Percentiles rank a stretch among this genome's conserved stretches.
phyloP scores from a whole-genome alignment of 306 rosid genomes.

The Benincasa hispida region DNA sequence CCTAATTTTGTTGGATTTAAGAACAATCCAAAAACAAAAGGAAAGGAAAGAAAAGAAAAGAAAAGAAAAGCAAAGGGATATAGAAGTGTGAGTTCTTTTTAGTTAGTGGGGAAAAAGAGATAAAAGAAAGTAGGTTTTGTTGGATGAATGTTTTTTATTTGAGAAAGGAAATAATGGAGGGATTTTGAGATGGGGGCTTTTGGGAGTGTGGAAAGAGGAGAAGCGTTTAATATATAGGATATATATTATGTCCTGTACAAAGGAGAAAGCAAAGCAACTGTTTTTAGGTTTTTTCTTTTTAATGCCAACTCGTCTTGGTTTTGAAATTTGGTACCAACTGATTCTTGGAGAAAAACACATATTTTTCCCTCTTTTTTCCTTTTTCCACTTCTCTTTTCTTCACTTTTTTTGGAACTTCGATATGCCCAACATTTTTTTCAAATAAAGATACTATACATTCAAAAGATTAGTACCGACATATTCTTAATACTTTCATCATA shows the following conservation, averaged over 20 bases:
- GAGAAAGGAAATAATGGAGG: background rate
- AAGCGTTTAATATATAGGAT: background rate
- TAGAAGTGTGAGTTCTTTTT: conserved; percentile 44
- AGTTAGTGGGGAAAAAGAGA: conserved; percentile 46
- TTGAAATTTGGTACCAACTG: conserved; percentile 3
- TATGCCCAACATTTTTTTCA: no score
- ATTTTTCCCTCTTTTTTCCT: background rate
- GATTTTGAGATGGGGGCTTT: background rate
- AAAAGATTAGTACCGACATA: no score
- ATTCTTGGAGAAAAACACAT: background rate
- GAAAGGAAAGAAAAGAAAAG: conserved; percentile 6
- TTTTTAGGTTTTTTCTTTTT: background rate
- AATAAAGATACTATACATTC: no score
- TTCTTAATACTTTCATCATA: no score
- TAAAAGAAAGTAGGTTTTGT: conserved; percentile 45
- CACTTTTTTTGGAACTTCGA: background rate
- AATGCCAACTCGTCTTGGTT: background rate
- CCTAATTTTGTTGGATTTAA: conserved; percentile 29
- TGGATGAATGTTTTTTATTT: background rate
- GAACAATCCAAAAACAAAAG: conserved; percentile 57
- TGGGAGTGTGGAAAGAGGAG: background rate
- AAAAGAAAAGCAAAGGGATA: conserved; percentile 28
- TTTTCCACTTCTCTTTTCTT: background rate
- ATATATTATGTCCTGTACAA: background rate
- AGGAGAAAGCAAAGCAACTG: background rate